Base-by-base conservation (phyloP, 257 asterid genomes). In the Capsicum pubescens region DNA sequence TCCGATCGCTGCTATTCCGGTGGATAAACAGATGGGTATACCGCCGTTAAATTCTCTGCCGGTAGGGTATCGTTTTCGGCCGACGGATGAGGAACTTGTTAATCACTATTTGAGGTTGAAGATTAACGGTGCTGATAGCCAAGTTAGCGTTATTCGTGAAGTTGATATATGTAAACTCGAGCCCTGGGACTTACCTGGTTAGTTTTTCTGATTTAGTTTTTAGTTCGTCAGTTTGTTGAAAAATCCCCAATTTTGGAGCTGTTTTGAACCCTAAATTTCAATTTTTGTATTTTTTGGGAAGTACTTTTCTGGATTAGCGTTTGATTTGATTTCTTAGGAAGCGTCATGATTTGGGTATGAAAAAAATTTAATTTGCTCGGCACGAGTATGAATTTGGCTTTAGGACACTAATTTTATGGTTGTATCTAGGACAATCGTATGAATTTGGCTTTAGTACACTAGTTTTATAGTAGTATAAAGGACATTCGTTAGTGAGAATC, bases 151-250 rank as follows among this genome's bases (percentile, higher is more conserved):
- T 63, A 94, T 95, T 82, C 97, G 99, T 10, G 99, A 95, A 85
- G 90, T 95, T 64, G 99, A 95, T 89, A 89, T 93, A 56, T 95
- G 98, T 84, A 92, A 91, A 84, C 85, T 85, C 88, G 98, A 94
- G 87, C 95, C 96, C 15, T 91, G 96, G 97, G 96, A 95, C 87
- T 91, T 95, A 77, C 99, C 99, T 59, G 92, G 97, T 94, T 78
- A 57, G 16, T 59, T 55, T 70, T 21, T 13, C 58, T 69, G 5
- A n/a, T 8, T 11, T 71, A 83, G 35, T 9, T 13, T 14, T 79
- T 39, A 16, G 54, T 69, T 69, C 13, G 16, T 69, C 32, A 57
- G 2, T 42, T 80, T 59, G 1, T 7, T 58, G 57, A 6, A 81
- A 44, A 81, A 7, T 8, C 6, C 57, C 63, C 64, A 48, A 54